A percentile compares a stretch with the other conserved stretches of the same genome.
These are phyloP conservation scores for Dioscorea dumetorum DNA, from an alignment of 106 monocot species.

Conservation along the genomic window DNA sequence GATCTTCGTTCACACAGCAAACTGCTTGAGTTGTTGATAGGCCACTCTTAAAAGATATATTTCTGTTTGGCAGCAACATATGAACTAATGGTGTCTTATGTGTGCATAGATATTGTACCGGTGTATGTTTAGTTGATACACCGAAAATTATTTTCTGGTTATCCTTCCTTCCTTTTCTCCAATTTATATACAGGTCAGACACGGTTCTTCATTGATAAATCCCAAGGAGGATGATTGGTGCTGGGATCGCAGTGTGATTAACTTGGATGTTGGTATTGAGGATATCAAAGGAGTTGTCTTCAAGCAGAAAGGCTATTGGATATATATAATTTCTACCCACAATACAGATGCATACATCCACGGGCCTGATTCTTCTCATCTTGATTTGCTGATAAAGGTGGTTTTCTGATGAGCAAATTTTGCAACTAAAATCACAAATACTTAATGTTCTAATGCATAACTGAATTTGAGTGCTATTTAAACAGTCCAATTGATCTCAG, in stretches of 20 bases:
- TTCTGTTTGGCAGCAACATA: not conserved
- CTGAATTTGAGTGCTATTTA: not conserved
- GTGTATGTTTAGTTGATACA: too few relatives aligned
- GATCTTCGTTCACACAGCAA: not conserved
- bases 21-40: not conserved
- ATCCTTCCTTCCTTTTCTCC: not conserved
- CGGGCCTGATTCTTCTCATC: slow-evolving; percentile 50
- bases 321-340: slow-evolving; percentile 72
- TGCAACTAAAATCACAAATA: not conserved
- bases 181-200: slow-evolving; percentile 40
- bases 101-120: too few relatives aligned
- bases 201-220: slow-evolving; percentile 16
- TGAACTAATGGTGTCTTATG: too few relatives aligned
- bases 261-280: slow-evolving; percentile 68
- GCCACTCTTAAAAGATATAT: not conserved
- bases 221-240: slow-evolving; percentile 69
- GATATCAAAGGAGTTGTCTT: slow-evolving; percentile 71
- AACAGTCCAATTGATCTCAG: not conserved
- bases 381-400: slow-evolving; percentile 69
- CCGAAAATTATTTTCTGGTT: too few relatives aligned
- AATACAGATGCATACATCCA: slow-evolving; percentile 58
- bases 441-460: not conserved
- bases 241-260: slow-evolving; percentile 58
- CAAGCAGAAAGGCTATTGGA: slow-evolving; percentile 87
- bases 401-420: not conserved